Evolutionary conservation across 2,329 filamentous ascomycete genomes (phyloP), one percentile per base, ranked within the genome.

Genomic region (Ceratocystis harringtonii): DNA sequence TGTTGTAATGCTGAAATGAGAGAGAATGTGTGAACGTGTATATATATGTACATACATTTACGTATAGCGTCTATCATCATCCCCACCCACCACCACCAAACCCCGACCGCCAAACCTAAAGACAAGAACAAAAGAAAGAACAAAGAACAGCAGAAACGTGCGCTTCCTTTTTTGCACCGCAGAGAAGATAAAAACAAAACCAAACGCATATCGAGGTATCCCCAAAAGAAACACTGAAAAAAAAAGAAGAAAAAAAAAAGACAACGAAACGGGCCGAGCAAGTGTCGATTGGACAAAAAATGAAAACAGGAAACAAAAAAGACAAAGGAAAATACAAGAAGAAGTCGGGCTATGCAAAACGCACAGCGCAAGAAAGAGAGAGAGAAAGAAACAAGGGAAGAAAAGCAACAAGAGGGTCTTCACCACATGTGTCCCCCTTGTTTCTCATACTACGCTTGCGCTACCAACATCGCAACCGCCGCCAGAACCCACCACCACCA

Each of bases 401-500:
- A n/a, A n/a, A n/a, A n/a, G n/a, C n/a, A 61, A 32, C 50, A 41
- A 66, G 43, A 61, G 52, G 45, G 5, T 2, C 41, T 55, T 32
- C 22, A 45, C 19, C 50, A 19, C 15, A 67, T 5, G 17, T 45
- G 36, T 15, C 3, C 3, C 36, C 12, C 45, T 4, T 30, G 30
- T n/a, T 15, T 8, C n/a, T 6, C 55, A 17, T 30, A 15, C 36
- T 41, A 3, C n/a, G 36, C 50, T 5, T 22, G n/a, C 57, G 17
- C 75, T 70, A 84, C 81, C 81, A 84, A 69, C 76, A 86, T 71
- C 81, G 74, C 69, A 84, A 71, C 70, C 75, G 81, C 73, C 75
- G 81, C 81, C 80, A 84, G 71, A 84, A 84, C 8, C 77, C 77
- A 0, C 74, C 74, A 0, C 75, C 73, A 1, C 74, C 75, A 41